Percentiles rank a stretch among this genome's conserved stretches.
phyloP scores from a whole-genome alignment of 1,284 basidiomycete species.

The Microbotryomycetes sp. region DNA sequence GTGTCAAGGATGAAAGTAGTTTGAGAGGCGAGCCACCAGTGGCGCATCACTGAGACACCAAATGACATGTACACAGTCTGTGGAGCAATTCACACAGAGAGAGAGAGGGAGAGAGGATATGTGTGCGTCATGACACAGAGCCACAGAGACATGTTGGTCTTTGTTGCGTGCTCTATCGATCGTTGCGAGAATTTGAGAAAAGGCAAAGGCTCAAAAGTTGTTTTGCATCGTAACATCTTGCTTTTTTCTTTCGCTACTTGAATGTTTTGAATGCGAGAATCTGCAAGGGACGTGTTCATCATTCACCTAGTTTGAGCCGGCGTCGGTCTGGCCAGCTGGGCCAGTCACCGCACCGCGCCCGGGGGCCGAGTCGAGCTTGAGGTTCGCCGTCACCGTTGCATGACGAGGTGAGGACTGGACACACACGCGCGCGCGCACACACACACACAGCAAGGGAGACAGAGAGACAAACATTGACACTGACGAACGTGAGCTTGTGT shows the following conservation, averaged over 20 bases:
- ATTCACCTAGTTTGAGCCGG: neutral
- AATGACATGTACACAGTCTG: neutral
- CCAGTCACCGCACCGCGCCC: neutral
- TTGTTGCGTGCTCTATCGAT: no score
- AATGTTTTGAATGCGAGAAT: neutral
- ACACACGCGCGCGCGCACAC: neutral
- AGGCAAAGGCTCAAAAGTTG: neutral
- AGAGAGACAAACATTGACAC: neutral
- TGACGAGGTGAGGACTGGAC: neutral
- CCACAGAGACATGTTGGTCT: no score
- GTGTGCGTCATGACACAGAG: no score
- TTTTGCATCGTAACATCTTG: neutral
- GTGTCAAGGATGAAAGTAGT: slow-evolving; percentile 34
- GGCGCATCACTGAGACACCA: slow-evolving; percentile 20
- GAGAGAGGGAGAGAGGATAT: neutral
- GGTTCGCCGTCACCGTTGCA: neutral
- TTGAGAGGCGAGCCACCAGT: slow-evolving; percentile 20
- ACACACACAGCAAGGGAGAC: neutral
- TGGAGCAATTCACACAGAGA: no score
- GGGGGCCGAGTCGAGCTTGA: no score
- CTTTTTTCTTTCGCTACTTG: neutral
- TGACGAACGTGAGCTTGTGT: neutral
- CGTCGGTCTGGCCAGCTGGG: neutral
- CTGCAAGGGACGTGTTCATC: neutral
- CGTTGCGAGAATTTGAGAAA: no score